Percentiles rank a stretch among this genome's conserved stretches.
These are phyloP conservation scores for Candida qinlingensis DNA, from an alignment of 805 yeast genomes.

Conservation along the genomic window DNA sequence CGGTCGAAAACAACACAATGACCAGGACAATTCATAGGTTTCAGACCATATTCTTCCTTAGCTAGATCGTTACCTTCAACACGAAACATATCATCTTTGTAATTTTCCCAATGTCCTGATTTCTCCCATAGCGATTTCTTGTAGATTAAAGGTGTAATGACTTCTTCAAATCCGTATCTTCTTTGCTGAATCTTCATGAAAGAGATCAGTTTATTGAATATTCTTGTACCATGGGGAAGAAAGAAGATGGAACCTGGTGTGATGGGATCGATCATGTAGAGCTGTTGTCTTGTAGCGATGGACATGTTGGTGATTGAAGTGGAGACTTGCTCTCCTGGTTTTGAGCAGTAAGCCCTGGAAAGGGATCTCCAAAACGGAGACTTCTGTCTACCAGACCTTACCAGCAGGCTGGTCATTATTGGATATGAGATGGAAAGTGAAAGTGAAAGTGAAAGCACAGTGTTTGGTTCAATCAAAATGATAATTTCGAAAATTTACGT, in stretches of 20 bases:
- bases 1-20: conserved; percentile 81
- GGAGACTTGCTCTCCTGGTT: conserved; percentile 8
- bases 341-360: conserved; percentile 7
- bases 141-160: conserved; percentile 85
- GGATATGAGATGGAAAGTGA: no score
- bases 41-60: conserved; percentile 64
- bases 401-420: background rate
- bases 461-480: no score
- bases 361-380: background rate
- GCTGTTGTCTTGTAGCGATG: conserved; percentile 48
- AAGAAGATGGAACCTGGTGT: conserved; percentile 94
- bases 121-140: conserved; percentile 80
- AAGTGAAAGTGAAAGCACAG: no score
- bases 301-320: conserved; percentile 20
- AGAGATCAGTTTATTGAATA: conserved; percentile 69
- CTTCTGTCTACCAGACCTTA: background rate
- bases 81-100: conserved; percentile 89
- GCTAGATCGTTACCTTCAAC: conserved; percentile 53
- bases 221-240: conserved; percentile 85
- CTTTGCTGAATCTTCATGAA: conserved; percentile 86
- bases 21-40: conserved; percentile 96
- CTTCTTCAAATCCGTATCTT: conserved; percentile 83
- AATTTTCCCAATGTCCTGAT: conserved; percentile 95
- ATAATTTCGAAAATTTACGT: no score
- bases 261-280: conserved; percentile 71